phyloP scores from a whole-genome alignment of 805 yeast genomes.

The Isabelozyma pseudorhagii region DNA sequence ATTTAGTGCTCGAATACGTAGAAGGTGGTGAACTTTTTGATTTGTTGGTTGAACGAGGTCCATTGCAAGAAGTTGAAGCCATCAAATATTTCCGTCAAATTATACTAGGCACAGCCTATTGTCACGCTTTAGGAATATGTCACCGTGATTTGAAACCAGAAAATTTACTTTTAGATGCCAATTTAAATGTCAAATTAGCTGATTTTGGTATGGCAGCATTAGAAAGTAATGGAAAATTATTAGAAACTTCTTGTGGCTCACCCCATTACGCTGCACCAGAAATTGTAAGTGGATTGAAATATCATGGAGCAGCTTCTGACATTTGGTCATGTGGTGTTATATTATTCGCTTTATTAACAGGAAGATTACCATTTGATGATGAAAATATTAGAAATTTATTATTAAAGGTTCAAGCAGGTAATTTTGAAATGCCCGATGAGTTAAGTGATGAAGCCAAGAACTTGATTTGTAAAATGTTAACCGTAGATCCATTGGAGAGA shows the following conservation, averaged over 20 bases:
- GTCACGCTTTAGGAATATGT: slow-evolving; percentile 76
- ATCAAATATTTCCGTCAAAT: slow-evolving; percentile 75
- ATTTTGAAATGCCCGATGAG: slow-evolving; percentile 66
- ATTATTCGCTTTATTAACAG: slow-evolving; percentile 72
- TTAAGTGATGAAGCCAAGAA: slow-evolving; percentile 65
- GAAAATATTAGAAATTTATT: slow-evolving; percentile 69
- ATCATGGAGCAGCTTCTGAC: slow-evolving; percentile 83
- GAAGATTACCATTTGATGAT: slow-evolving; percentile 81
- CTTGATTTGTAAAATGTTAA: slow-evolving; percentile 61
- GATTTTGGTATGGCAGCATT: slow-evolving; percentile 91
- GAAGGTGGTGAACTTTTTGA: slow-evolving; percentile 89
- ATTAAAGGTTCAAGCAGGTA: slow-evolving; percentile 74
- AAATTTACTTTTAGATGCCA: slow-evolving; percentile 64
- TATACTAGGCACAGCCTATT: slow-evolving; percentile 72
- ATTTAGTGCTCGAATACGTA: slow-evolving; percentile 74
- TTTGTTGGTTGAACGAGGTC: slow-evolving; percentile 66
- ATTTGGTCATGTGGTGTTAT: slow-evolving; percentile 90
- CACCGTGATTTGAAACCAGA: slow-evolving; percentile 85
- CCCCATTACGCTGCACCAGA: slow-evolving; percentile 91
- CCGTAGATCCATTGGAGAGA: slow-evolving; percentile 69
- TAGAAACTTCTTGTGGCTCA: slow-evolving; percentile 82
- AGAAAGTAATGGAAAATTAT: slow-evolving; percentile 63
- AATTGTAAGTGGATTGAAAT: slow-evolving; percentile 72
- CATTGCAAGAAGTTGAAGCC: slow-evolving; percentile 69
- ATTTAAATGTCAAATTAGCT: slow-evolving; percentile 70